These are phyloP conservation scores for Aspergillus pseudoviridinutans DNA, from an alignment of 2,329 filamentous ascomycete genomes.

Conservation along the genomic window DNA sequence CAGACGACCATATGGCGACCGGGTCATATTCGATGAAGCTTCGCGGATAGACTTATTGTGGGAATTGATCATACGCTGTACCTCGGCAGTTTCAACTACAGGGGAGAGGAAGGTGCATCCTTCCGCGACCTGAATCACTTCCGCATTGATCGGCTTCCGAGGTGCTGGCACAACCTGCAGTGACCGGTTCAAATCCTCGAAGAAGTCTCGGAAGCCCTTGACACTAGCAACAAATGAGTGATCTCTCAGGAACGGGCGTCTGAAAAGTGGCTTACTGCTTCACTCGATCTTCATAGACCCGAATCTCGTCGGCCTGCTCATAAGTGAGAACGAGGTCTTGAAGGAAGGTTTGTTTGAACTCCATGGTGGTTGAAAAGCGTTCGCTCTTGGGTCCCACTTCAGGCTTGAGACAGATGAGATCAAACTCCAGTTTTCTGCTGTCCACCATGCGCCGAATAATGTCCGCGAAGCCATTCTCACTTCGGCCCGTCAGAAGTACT, in stretches of 20 bases:
- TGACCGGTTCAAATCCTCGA: slow-evolving; percentile 69
- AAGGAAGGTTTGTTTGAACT: slow-evolving; percentile 87
- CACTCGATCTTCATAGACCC: slow-evolving; percentile 60
- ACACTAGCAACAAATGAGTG: slow-evolving; percentile 46
- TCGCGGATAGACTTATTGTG: slow-evolving; percentile 60
- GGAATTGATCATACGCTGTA: slow-evolving; percentile 83
- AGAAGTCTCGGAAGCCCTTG: slow-evolving; percentile 79
- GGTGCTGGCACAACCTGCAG: slow-evolving; percentile 41
- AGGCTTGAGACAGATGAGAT: slow-evolving; percentile 85
- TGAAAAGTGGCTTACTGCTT: slow-evolving; percentile 48
- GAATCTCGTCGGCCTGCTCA: slow-evolving; percentile 73
- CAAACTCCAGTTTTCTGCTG: slow-evolving; percentile 77
- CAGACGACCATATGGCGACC: slow-evolving; percentile 49
- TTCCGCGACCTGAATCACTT: slow-evolving; percentile 85
- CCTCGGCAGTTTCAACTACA: slow-evolving; percentile 71
- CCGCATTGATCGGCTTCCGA: slow-evolving; percentile 65
- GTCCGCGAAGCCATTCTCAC: slow-evolving; percentile 70
- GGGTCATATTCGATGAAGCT: slow-evolving; percentile 32
- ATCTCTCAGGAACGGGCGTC: not conserved
- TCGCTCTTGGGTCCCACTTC: slow-evolving; percentile 74
- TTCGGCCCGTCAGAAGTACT: slow-evolving; percentile 82
- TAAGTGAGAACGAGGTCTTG: slow-evolving; percentile 82
- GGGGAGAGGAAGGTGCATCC: slow-evolving; percentile 70
- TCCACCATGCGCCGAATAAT: slow-evolving; percentile 76
- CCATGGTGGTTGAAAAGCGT: slow-evolving; percentile 76